Conservation (phyloP, 1,284 basidiomycete species). For the Porogramme epimiltina region DNA sequence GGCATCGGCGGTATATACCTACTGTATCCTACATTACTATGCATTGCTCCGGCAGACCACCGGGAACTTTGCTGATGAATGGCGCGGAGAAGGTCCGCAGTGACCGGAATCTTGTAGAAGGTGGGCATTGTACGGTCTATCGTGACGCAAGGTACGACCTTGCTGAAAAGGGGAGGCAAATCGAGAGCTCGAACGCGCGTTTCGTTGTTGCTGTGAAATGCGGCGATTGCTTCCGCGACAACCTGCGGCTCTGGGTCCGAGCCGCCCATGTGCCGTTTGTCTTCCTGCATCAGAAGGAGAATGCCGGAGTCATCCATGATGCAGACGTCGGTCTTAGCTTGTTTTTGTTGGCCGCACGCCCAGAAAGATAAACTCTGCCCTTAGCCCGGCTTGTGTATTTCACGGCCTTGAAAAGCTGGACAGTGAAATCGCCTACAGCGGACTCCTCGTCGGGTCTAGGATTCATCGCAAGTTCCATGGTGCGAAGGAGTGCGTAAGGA, state of each 20-base stretch:
- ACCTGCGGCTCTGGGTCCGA: slow-evolving; percentile 28
- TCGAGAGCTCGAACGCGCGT: slow-evolving; percentile 17
- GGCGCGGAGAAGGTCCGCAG: slow-evolving; percentile 2
- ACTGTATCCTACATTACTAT: too few relatives aligned
- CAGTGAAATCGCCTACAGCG: slow-evolving; percentile 36
- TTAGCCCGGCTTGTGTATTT: slow-evolving; percentile 25
- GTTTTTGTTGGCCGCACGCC: slow-evolving; percentile 25
- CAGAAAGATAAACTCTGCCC: slow-evolving; percentile 25
- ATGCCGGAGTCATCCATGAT: slow-evolving; percentile 26
- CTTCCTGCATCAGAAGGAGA: slow-evolving; percentile 34
- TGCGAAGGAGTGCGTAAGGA: slow-evolving; percentile 1
- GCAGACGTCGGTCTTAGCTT: slow-evolving; percentile 35
- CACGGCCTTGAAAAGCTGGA: slow-evolving; percentile 27
- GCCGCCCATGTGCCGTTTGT: slow-evolving; percentile 22
- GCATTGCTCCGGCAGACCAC: too few relatives aligned
- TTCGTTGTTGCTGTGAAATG: slow-evolving; percentile 31
- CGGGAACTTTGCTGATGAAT: too few relatives aligned
- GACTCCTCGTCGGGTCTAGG: slow-evolving; percentile 25
- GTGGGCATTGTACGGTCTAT: slow-evolving; percentile 1
- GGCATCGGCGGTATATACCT: too few relatives aligned
- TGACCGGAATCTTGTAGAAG: slow-evolving; percentile 12
- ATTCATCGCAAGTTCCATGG: slow-evolving; percentile 29
- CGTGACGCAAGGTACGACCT: slow-evolving; percentile 28
- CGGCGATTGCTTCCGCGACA: slow-evolving; percentile 32
- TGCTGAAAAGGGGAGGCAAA: slow-evolving; percentile 14